Evolutionary conservation across 2,329 filamentous ascomycete genomes (phyloP).

Genomic region (Penicillium sclerotigenum): DNA sequence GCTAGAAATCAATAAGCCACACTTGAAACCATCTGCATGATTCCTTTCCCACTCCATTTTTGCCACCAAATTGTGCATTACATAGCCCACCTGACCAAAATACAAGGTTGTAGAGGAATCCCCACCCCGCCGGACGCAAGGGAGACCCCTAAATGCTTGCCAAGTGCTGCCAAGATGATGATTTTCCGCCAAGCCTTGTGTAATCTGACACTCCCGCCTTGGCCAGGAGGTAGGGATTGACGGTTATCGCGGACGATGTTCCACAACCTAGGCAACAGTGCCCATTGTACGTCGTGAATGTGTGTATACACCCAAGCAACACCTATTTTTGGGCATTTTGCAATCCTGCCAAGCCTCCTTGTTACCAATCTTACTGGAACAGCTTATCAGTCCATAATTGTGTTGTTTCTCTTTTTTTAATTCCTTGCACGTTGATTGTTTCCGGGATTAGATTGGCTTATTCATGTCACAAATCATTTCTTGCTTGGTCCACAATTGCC

Average conservation of each 20-base stretch:
- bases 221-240: constrained; percentile 17
- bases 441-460: constrained; percentile 11
- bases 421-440: constrained; percentile 10
- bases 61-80: not conserved
- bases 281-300: constrained; percentile 1
- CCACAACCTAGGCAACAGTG: constrained; percentile 12
- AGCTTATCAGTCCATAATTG: constrained; percentile 4
- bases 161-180: constrained; percentile 23
- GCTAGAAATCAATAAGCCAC: constrained; percentile 1
- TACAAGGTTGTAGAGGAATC: constrained; percentile 9
- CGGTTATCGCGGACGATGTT: constrained; percentile 12
- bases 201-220: constrained; percentile 24
- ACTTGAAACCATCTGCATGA: not conserved
- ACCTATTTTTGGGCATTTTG: constrained; percentile 6
- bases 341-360: constrained; percentile 11
- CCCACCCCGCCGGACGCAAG: constrained; percentile 15
- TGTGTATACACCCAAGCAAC: not conserved
- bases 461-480: not conserved
- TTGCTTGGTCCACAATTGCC: not conserved
- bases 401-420: constrained; percentile 2
- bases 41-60: not conserved
- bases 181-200: constrained; percentile 25
- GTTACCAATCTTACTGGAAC: constrained; percentile 9
- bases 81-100: constrained; percentile 9
- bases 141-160: constrained; percentile 19